phyloP scores from a whole-genome alignment of 257 asterid genomes.

The Fraxinus excelsior region DNA sequence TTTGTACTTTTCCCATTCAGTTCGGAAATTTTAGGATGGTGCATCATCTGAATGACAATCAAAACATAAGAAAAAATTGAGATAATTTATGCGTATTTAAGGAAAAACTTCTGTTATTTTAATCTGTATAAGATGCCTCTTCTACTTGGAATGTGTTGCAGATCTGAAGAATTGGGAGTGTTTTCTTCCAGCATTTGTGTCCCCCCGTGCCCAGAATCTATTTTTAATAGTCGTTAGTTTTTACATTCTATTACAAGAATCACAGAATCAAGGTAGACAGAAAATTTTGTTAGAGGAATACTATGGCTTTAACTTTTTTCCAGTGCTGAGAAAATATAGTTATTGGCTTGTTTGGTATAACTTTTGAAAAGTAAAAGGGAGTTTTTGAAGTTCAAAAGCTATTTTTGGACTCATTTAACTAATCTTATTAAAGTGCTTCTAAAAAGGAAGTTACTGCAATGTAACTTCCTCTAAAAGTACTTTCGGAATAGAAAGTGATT shows the following conservation, averaged over 20 bases:
- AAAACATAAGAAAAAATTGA: neutral
- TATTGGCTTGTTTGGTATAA: too few relatives aligned
- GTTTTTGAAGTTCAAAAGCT: too few relatives aligned
- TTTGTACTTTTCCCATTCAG: neutral
- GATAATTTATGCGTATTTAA: neutral
- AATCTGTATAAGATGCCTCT: neutral
- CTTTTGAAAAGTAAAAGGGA: too few relatives aligned
- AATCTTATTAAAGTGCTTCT: too few relatives aligned
- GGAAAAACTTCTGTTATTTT: neutral
- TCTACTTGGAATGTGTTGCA: neutral
- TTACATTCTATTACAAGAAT: neutral
- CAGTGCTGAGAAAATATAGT: too few relatives aligned
- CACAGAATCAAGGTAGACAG: neutral
- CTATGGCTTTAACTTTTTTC: too few relatives aligned
- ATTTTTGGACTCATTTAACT: too few relatives aligned
- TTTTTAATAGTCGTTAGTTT: neutral
- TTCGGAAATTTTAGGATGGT: conserved; percentile 22
- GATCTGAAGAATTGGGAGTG: neutral
- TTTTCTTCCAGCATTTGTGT: neutral
- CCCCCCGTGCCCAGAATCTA: neutral
- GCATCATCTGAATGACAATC: neutral
- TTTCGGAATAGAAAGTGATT: too few relatives aligned
- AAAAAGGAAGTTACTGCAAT: too few relatives aligned
- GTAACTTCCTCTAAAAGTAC: too few relatives aligned
- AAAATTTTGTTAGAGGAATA: neutral